Conservation (phyloP, 2,329 filamentous ascomycete species). For the Penicillium brasilianum region DNA sequence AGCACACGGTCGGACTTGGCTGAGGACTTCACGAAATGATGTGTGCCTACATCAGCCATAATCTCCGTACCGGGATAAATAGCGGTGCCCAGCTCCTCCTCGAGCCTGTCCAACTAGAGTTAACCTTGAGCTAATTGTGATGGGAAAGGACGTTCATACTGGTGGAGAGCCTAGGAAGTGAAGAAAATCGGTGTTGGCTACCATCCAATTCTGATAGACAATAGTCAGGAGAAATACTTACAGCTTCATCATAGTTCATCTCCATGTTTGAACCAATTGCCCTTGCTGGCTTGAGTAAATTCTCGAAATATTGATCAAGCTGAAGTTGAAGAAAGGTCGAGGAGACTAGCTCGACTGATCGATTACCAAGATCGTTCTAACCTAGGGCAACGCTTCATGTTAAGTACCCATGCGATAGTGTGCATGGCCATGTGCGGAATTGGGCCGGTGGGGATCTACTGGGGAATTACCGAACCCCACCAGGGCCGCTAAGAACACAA, state of each 20-base stretch:
- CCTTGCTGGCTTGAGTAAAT: background rate
- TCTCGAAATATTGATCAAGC: background rate
- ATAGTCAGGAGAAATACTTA: constrained; percentile 24
- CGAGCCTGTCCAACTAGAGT: constrained; percentile 51
- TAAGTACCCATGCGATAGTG: constrained; percentile 2
- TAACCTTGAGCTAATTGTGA: constrained; percentile 28
- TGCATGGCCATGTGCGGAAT: constrained; percentile 9
- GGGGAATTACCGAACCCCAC: constrained; percentile 12
- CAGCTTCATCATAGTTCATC: constrained; percentile 54
- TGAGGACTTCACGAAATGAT: constrained; percentile 67
- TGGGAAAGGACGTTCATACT: constrained; percentile 21
- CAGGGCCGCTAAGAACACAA: background rate
- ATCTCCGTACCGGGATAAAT: constrained; percentile 64
- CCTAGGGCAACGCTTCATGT: background rate
- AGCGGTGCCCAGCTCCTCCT: constrained; percentile 58
- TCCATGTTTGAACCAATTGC: constrained; percentile 44
- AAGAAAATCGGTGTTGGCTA: background rate
- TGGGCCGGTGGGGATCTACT: constrained; percentile 10
- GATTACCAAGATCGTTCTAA: background rate
- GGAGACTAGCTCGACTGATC: background rate
- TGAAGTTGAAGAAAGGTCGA: background rate
- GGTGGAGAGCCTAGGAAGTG: constrained; percentile 27
- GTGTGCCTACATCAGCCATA: constrained; percentile 65
- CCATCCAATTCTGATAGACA: background rate
- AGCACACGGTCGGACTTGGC: constrained; percentile 50